These are phyloP conservation scores for Mrakia frigida DNA, from an alignment of 768 basidiomycete species.

Conservation along the genomic window DNA sequence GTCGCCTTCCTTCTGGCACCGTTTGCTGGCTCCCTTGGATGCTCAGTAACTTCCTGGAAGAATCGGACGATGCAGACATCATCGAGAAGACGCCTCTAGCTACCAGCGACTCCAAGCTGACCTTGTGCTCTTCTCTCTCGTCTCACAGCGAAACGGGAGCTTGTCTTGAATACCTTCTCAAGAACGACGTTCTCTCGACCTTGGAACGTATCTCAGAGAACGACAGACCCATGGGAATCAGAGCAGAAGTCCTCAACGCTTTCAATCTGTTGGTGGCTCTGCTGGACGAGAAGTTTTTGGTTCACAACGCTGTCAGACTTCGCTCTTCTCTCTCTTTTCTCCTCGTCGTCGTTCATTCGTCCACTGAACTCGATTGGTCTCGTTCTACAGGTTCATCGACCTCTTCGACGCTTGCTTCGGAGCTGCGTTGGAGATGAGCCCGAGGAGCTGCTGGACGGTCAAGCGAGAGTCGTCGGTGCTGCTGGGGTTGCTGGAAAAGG, in stretches of 20 bases:
- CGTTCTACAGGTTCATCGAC: neutral
- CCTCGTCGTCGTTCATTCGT: neutral
- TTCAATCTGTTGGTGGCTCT: constrained; percentile 88
- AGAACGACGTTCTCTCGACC: constrained; percentile 77
- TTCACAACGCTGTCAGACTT: constrained; percentile 83
- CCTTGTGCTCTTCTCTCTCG: neutral
- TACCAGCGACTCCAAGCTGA: neutral
- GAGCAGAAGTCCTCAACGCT: constrained; percentile 77
- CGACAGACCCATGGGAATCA: constrained; percentile 83
- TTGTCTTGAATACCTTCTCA: constrained; percentile 84
- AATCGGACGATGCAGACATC: neutral
- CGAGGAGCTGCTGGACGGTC: constrained; percentile 80
- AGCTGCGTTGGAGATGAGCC: constrained; percentile 89
- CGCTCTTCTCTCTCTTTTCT: constrained; percentile 58
- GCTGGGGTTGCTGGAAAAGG: constrained; percentile 63
- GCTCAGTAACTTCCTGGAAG: constrained; percentile 22
- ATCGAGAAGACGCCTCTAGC: neutral
- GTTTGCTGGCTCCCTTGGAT: constrained; percentile 4
- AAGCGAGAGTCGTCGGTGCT: constrained; percentile 66
- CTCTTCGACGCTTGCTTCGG: constrained; percentile 61
- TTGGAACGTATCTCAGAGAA: constrained; percentile 79
- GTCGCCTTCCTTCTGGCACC: neutral
- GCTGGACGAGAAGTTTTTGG: constrained; percentile 86
- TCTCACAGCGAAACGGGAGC: constrained; percentile 67
- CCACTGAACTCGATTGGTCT: constrained; percentile 20